phyloP scores from a whole-genome alignment of 805 yeast genomes.

The Sugiyamaella marilandica region DNA sequence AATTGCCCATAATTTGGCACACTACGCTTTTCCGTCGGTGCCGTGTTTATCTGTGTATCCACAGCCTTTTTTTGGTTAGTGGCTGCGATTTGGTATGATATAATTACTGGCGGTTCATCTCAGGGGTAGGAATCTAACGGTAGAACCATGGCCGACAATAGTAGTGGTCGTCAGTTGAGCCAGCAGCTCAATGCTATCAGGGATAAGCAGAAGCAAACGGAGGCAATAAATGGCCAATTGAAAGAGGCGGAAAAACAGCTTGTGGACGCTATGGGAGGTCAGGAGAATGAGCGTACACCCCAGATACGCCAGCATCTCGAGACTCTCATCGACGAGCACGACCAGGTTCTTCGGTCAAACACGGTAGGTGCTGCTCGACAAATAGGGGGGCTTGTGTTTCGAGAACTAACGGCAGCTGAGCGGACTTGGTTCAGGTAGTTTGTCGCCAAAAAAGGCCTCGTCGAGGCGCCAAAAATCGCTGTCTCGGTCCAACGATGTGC shows the following conservation, averaged over 20 bases:
- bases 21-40: no score
- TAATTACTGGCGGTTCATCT: no score
- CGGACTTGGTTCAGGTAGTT: neutral
- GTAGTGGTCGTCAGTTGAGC: constrained; percentile 1
- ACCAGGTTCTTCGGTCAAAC: constrained; percentile 4
- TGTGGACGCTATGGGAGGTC: neutral
- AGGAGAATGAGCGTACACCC: neutral
- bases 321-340: constrained; percentile 10
- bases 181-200: constrained; percentile 6
- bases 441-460: constrained; percentile 10
- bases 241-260: constrained; percentile 9
- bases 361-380: neutral
- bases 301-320: constrained; percentile 6
- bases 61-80: no score
- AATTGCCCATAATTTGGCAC: no score
- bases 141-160: neutral
- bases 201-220: constrained; percentile 8
- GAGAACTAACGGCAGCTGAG: neutral
- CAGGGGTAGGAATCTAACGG: no score
- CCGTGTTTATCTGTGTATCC: no score
- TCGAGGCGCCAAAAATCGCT: constrained; percentile 5
- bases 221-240: constrained; percentile 5
- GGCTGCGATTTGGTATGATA: no score
- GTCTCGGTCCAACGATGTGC: constrained; percentile 22
- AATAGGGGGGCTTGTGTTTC: neutral